A percentile compares a stretch with the other conserved stretches of the same genome.
Conservation (phyloP, 148 eudicot species). For the Pharnaceum exiguum region DNA sequence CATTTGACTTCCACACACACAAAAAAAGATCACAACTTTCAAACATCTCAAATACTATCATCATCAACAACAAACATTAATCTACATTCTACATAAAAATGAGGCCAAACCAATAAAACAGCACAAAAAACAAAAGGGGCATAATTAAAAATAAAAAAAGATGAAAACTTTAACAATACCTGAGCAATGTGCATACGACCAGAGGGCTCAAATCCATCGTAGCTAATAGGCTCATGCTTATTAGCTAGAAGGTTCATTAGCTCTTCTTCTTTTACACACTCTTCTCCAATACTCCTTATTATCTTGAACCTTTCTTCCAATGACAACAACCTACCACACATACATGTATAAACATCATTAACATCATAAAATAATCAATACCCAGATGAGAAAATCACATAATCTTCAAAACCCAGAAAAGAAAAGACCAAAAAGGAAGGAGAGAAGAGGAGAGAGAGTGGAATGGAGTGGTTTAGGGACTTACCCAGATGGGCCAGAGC, state of each 20-base stretch:
- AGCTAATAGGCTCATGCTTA: slow-evolving; percentile 39
- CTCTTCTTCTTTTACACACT: slow-evolving; percentile 43
- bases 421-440: neutral
- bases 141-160: neutral
- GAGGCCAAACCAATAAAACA: neutral
- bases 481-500: neutral
- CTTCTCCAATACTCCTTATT: slow-evolving; percentile 37
- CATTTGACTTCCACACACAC: too few relatives aligned
- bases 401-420: neutral
- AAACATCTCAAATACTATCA: too few relatives aligned
- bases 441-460: neutral
- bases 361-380: too few relatives aligned
- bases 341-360: too few relatives aligned
- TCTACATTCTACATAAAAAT: too few relatives aligned
- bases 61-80: too few relatives aligned
- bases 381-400: too few relatives aligned
- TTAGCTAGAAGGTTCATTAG: slow-evolving; percentile 20
- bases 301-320: slow-evolving; percentile 25
- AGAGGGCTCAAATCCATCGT: slow-evolving; percentile 45
- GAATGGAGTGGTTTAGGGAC: too few relatives aligned
- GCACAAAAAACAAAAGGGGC: neutral
- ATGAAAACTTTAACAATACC: slow-evolving; percentile 12
- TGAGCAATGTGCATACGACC: slow-evolving; percentile 48
- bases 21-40: too few relatives aligned
- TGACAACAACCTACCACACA: slow-evolving; percentile 28